Percentiles rank a stretch among this genome's conserved stretches.
phyloP scores from a whole-genome alignment of 805 yeast species.

The Kodamaea kakaduensis region DNA sequence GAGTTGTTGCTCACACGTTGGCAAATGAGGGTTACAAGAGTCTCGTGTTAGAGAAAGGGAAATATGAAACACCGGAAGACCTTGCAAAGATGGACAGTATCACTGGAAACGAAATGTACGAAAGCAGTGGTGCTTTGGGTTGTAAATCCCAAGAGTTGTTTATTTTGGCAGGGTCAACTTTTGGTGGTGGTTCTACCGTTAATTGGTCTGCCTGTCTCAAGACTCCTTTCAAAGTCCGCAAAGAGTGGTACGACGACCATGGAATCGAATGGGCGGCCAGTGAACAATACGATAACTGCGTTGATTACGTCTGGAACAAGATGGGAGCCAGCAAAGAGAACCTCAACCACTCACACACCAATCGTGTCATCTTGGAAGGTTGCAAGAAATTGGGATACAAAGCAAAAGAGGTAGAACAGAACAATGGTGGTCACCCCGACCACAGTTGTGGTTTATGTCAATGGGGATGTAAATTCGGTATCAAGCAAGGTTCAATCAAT shows the following conservation, averaged over 20 bases:
- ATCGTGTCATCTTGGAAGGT: constrained; percentile 42
- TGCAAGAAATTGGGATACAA: constrained; percentile 43
- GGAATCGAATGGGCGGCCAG: constrained; percentile 46
- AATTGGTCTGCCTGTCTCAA: constrained; percentile 54
- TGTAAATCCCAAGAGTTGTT: constrained; percentile 31
- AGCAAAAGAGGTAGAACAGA: constrained; percentile 41
- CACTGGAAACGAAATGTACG: constrained; percentile 38
- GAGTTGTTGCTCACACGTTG: constrained; percentile 27
- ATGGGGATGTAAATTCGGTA: constrained; percentile 48
- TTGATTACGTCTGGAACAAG: constrained; percentile 42
- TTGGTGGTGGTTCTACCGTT: constrained; percentile 57
- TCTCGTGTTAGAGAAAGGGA: constrained; percentile 50
- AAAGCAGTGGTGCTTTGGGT: constrained; percentile 35
- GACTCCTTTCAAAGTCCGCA: constrained; percentile 48
- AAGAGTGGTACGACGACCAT: constrained; percentile 46
- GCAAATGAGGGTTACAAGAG: constrained; percentile 40
- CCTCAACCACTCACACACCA: constrained; percentile 42
- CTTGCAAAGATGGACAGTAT: constrained; percentile 30
- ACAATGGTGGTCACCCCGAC: constrained; percentile 37
- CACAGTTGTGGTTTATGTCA: constrained; percentile 49
- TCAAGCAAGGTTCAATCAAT: constrained; percentile 48
- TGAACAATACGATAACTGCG: constrained; percentile 40
- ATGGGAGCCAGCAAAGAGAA: constrained; percentile 45
- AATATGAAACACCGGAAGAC: constrained; percentile 35
- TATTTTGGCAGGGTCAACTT: constrained; percentile 48